These are phyloP conservation scores for Candida sanyaensis DNA, from an alignment of 1,139 yeast genomes.

Conservation along the genomic window DNA sequence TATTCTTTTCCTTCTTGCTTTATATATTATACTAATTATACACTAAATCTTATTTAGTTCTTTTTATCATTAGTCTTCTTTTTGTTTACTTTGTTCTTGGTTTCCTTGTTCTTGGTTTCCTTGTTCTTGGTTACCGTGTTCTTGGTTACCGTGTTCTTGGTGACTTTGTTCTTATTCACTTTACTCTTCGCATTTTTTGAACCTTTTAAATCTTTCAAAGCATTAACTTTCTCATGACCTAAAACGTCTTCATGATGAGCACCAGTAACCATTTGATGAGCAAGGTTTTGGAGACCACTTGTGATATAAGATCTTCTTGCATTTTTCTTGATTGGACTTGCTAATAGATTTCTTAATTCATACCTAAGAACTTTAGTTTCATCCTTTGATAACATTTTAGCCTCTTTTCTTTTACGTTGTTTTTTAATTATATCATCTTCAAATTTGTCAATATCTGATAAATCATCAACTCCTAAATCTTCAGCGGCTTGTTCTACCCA, in stretches of 20 bases:
- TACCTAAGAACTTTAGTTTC: constrained; percentile 51
- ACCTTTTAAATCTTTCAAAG: constrained; percentile 63
- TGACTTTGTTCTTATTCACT: constrained; percentile 17
- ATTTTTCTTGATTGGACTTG: constrained; percentile 65
- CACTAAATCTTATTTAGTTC: constrained; percentile 2
- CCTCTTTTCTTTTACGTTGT: constrained; percentile 61
- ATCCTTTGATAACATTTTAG: constrained; percentile 52
- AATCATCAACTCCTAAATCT: constrained; percentile 80
- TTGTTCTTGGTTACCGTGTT: no score
- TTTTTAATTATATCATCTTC: constrained; percentile 70
- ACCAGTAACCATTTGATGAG: constrained; percentile 78
- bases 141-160: constrained; percentile 13
- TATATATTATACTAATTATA: constrained; percentile 2
- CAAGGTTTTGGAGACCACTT: constrained; percentile 80
- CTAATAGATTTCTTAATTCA: constrained; percentile 59
- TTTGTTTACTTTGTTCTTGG: constrained; percentile 7
- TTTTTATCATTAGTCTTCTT: constrained; percentile 1
- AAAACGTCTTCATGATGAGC: constrained; percentile 67
- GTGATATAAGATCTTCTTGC: constrained; percentile 77
- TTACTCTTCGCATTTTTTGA: constrained; percentile 20
- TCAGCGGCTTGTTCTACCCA: constrained; percentile 94
- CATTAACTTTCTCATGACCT: constrained; percentile 70
- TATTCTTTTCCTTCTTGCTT: neutral
- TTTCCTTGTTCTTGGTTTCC: no score
- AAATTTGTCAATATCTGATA: constrained; percentile 55